Evolutionary conservation across 148 eudicot genomes (phyloP).

Genomic region (Amaranthus hypochondriacus): DNA sequence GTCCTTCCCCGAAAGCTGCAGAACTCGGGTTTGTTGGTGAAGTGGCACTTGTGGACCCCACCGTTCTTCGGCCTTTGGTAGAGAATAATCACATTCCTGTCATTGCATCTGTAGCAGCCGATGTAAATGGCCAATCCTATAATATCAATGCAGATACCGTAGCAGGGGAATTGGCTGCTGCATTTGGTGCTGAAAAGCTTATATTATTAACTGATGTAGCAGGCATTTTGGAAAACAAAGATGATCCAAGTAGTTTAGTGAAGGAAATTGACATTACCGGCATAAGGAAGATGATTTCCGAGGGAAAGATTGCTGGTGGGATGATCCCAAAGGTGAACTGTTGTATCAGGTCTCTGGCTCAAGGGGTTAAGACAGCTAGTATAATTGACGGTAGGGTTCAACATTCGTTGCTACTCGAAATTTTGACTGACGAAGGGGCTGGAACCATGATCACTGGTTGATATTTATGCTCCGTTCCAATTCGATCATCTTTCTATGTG

Average conservation of each 20-base stretch:
- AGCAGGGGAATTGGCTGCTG: conserved; percentile 78
- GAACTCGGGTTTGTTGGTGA: conserved; percentile 80
- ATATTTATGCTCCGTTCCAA: neutral
- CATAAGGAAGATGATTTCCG: conserved; percentile 59
- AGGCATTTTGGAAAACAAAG: conserved; percentile 59
- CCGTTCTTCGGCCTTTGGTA: conserved; percentile 49
- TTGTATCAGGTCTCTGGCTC: conserved; percentile 65
- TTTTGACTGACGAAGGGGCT: conserved; percentile 77
- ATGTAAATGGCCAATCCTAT: conserved; percentile 54
- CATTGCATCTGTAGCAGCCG: conserved; percentile 76
- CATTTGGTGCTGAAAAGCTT: conserved; percentile 78
- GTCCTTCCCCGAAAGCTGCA: conserved; percentile 51
- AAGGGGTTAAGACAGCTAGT: conserved; percentile 77
- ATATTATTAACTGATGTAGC: conserved; percentile 77
- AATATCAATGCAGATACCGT: conserved; percentile 83
- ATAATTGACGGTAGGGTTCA: conserved; percentile 70
- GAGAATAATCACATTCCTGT: conserved; percentile 61
- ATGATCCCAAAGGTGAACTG: conserved; percentile 92
- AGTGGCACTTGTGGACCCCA: conserved; percentile 55
- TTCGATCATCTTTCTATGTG: neutral
- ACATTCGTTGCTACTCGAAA: conserved; percentile 67
- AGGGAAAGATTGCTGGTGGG: conserved; percentile 77
- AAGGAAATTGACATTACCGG: conserved; percentile 73
- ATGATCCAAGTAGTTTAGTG: conserved; percentile 57
- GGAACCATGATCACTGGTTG: conserved; percentile 87